A percentile compares a stretch with the other conserved stretches of the same genome.
Evolutionary conservation across 805 yeast genomes (phyloP).

Genomic region (Barnettozyma wickerhamii): DNA sequence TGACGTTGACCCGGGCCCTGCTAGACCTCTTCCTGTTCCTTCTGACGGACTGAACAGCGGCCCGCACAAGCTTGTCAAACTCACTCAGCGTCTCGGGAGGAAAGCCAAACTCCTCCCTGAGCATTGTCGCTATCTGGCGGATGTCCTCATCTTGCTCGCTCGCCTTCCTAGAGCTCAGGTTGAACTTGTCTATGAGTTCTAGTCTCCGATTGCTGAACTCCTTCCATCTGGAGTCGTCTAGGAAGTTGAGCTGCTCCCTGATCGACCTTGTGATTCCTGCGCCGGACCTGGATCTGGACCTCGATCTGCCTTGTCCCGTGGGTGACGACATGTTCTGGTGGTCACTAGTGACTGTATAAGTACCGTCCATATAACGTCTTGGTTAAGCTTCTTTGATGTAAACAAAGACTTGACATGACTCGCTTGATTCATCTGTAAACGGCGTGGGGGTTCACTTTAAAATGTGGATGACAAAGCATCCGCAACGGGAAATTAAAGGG

Average conservation of each 20-base stretch:
- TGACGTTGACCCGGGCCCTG: conserved; percentile 19
- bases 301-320: too few species aligned
- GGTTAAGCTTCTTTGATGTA: not conserved
- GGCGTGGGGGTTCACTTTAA: too few species aligned
- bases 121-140: conserved; percentile 66
- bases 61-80: conserved; percentile 85
- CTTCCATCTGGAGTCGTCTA: conserved; percentile 84
- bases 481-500: too few species aligned
- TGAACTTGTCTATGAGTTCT: conserved; percentile 77
- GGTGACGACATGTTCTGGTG: too few species aligned
- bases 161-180: conserved; percentile 65
- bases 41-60: conserved; percentile 91
- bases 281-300: conserved; percentile 13
- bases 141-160: conserved; percentile 89
- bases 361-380: too few species aligned
- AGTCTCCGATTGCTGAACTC: conserved; percentile 85
- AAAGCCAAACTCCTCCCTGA: conserved; percentile 76
- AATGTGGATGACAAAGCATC: too few species aligned
- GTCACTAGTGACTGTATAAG: too few species aligned
- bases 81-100: conserved; percentile 55
- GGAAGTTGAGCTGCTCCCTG: conserved; percentile 57
- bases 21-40: conserved; percentile 72
- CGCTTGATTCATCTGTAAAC: not conserved
- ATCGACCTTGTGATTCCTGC: conserved; percentile 39
- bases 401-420: not conserved